These are phyloP conservation scores for Leptomonas seymouri DNA, from an alignment of 208 protist genomes.

Conservation along the genomic window DNA sequence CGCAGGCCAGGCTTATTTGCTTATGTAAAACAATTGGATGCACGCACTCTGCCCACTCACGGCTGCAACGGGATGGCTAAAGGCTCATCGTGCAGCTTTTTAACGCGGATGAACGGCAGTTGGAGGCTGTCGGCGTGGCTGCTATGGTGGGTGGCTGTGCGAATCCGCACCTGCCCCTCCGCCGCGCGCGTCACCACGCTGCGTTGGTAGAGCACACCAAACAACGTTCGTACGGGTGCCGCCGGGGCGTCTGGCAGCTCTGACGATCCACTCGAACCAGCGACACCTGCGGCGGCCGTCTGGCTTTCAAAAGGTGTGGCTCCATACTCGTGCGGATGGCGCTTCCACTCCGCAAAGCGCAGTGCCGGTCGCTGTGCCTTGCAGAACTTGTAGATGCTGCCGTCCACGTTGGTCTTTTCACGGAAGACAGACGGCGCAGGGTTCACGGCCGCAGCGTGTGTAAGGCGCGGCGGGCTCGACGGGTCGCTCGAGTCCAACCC, in stretches of 20 bases:
- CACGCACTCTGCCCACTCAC: background rate
- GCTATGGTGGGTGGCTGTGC: conserved; percentile 26
- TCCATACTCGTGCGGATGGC: conserved; percentile 27
- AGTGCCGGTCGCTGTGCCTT: conserved; percentile 50
- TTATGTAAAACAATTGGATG: background rate
- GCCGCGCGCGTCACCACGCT: conserved; percentile 24
- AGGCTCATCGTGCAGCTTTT: conserved; percentile 41
- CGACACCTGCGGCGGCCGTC: background rate
- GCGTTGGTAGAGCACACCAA: conserved; percentile 49
- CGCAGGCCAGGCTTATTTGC: too few relatives aligned
- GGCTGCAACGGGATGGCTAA: background rate
- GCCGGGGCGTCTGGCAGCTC: background rate
- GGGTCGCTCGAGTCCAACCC: conserved; percentile 17
- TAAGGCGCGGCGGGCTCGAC: conserved; percentile 20
- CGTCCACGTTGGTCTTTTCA: conserved; percentile 55
- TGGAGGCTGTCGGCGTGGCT: conserved; percentile 23
- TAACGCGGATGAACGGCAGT: conserved; percentile 56
- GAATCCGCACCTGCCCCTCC: conserved; percentile 30
- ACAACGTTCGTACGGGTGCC: conserved; percentile 32
- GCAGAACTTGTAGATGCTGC: conserved; percentile 58
- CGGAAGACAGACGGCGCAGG: conserved; percentile 43
- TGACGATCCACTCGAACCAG: background rate
- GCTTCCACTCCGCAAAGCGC: conserved; percentile 61
- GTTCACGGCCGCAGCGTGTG: conserved; percentile 27
- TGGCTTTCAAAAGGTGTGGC: conserved; percentile 32